Percentiles rank a stretch among this genome's conserved stretches.
Conservation (phyloP, 345 rosid genomes). For the Limnanthes douglasii region DNA sequence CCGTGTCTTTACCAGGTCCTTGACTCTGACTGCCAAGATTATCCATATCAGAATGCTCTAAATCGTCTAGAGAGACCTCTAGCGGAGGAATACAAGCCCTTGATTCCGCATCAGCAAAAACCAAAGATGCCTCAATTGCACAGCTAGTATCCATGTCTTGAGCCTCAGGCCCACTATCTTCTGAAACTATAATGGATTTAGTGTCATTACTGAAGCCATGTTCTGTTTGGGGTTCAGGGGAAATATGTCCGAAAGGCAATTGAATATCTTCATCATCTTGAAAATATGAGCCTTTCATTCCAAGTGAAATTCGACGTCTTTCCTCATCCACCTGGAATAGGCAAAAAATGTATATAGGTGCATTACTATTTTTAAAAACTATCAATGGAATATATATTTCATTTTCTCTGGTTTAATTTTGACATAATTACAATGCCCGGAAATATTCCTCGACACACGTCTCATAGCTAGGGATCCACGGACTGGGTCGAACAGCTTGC, state of each 20-base stretch:
- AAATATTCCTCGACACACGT: too few relatives aligned
- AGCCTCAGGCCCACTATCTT: constrained; percentile 11
- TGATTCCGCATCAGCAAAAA: constrained; percentile 46
- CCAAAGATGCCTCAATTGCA: constrained; percentile 24
- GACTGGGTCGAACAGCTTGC: too few relatives aligned
- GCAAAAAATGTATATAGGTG: constrained; percentile 7
- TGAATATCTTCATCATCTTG: constrained; percentile 15
- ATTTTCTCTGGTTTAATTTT: too few relatives aligned
- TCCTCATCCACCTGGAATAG: constrained; percentile 53
- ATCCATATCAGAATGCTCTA: constrained; percentile 30
- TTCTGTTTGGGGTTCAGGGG: constrained; percentile 26
- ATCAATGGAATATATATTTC: too few relatives aligned
- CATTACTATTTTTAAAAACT: too few relatives aligned
- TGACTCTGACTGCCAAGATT: constrained; percentile 16
- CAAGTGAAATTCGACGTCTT: constrained; percentile 67
- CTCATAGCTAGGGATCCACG: too few relatives aligned
- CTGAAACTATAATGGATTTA: constrained; percentile 6
- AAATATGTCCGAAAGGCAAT: constrained; percentile 17
- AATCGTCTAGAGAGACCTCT: constrained; percentile 66
- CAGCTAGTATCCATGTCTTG: constrained; percentile 18
- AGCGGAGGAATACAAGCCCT: constrained; percentile 78
- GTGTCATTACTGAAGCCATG: constrained; percentile 15
- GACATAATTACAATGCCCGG: too few relatives aligned
- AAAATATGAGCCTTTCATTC: constrained; percentile 59
- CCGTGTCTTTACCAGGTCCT: constrained; percentile 14